These are phyloP conservation scores for Auriscalpium microsporum DNA, from an alignment of 768 basidiomycete species.

Conservation along the genomic window DNA sequence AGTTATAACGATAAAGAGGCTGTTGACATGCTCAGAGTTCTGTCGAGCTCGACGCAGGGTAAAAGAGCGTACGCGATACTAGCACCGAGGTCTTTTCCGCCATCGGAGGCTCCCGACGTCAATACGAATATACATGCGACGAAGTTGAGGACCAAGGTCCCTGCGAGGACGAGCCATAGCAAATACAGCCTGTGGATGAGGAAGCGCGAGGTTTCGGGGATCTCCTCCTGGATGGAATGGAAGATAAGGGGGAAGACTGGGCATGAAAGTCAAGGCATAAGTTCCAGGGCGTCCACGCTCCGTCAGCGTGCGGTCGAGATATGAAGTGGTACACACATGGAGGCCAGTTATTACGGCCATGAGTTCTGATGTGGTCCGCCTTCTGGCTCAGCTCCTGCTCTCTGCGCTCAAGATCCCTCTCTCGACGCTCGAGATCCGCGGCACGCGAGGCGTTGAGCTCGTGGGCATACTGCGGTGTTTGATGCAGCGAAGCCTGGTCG, in stretches of 20 bases:
- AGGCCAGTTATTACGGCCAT: slow-evolving; percentile 92
- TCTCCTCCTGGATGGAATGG: slow-evolving; percentile 87
- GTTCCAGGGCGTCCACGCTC: neutral
- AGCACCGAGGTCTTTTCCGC: slow-evolving; percentile 71
- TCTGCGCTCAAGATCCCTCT: slow-evolving; percentile 72
- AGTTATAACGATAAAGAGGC: slow-evolving; percentile 74
- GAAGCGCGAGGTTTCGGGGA: slow-evolving; percentile 70
- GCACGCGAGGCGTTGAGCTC: slow-evolving; percentile 32
- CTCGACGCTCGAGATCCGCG: slow-evolving; percentile 68
- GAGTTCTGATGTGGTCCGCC: slow-evolving; percentile 57
- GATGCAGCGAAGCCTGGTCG: slow-evolving; percentile 18
- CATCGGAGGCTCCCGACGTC: slow-evolving; percentile 64
- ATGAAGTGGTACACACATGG: slow-evolving; percentile 48
- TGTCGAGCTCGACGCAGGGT: no score
- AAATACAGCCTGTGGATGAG: slow-evolving; percentile 84
- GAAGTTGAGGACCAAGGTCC: slow-evolving; percentile 81
- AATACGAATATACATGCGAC: slow-evolving; percentile 85
- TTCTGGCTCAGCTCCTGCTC: slow-evolving; percentile 67
- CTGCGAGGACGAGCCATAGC: slow-evolving; percentile 86
- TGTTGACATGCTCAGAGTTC: slow-evolving; percentile 25
- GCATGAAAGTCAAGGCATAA: neutral
- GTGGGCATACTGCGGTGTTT: slow-evolving; percentile 14
- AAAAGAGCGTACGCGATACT: slow-evolving; percentile 61
- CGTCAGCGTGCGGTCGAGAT: neutral
- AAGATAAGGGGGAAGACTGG: slow-evolving; percentile 90